Conservation (phyloP, 169 alveolate genomes). For the Eimeria brunetti region DNA sequence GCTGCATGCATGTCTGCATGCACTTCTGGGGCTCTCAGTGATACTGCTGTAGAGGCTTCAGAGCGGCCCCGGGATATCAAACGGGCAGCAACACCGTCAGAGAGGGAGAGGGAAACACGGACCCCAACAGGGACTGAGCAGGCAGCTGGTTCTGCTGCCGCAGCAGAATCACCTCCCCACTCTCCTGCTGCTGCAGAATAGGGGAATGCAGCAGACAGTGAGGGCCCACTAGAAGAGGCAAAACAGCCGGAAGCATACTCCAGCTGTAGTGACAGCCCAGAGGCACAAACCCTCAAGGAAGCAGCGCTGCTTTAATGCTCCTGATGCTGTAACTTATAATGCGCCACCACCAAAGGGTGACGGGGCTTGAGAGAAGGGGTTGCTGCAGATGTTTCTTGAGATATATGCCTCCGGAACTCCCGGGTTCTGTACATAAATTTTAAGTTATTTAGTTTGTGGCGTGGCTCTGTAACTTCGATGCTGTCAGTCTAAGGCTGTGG, state of each 20-base stretch:
- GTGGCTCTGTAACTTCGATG: neutral
- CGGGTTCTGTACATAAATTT: no score
- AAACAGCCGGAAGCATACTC: neutral
- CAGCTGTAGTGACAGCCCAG: neutral
- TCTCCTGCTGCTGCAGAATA: neutral
- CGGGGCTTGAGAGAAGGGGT: neutral
- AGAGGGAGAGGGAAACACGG: neutral
- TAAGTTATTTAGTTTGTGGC: neutral
- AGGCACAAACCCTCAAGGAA: neutral
- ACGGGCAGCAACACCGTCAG: neutral
- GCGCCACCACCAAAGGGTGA: neutral
- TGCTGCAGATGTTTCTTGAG: neutral
- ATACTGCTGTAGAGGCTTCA: neutral
- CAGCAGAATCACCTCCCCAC: no score
- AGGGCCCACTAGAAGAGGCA: neutral
- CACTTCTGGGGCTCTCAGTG: neutral
- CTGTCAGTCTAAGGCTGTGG: neutral
- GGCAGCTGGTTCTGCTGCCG: no score
- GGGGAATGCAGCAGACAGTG: neutral
- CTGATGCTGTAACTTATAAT: neutral
- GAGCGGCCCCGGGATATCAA: neutral
- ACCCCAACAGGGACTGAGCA: neutral
- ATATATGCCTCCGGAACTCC: neutral
- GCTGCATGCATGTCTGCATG: neutral
- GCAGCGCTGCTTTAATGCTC: neutral